A percentile compares a stretch with the other conserved stretches of the same genome.
Evolutionary conservation across 2,329 filamentous ascomycete species (phyloP).

Genomic region (Sphaerostilbella broomeana): DNA sequence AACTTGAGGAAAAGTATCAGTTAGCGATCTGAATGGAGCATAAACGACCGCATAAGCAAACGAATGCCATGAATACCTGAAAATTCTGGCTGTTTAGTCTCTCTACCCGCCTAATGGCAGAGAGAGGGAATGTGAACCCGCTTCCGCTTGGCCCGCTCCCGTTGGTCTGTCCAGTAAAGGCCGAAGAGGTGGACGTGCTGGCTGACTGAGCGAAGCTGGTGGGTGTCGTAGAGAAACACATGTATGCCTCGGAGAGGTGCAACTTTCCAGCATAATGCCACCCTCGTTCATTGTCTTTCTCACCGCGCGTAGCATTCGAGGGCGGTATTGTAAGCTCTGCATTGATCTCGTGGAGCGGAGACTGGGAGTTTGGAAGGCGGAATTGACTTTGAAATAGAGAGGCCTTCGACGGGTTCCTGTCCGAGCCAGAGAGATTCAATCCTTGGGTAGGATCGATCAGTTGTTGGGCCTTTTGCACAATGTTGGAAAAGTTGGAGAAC

Average conservation of each 20-base stretch:
- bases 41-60: neutral
- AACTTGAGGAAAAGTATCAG: conserved; percentile 46
- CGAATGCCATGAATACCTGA: conserved; percentile 38
- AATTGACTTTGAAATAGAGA: conserved; percentile 94
- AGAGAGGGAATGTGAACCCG: conserved; percentile 90
- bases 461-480: conserved; percentile 94
- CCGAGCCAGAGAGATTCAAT: conserved; percentile 63
- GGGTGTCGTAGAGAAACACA: conserved; percentile 93
- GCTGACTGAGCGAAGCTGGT: conserved; percentile 79
- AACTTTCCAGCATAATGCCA: conserved; percentile 90
- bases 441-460: conserved; percentile 85
- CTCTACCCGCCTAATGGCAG: conserved; percentile 85
- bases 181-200: conserved; percentile 70
- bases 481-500: conserved; percentile 61
- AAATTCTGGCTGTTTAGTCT: conserved; percentile 88
- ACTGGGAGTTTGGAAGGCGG: conserved; percentile 85
- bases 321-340: conserved; percentile 86
- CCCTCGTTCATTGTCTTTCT: conserved; percentile 64
- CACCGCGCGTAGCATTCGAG: conserved; percentile 62
- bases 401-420: conserved; percentile 81
- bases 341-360: conserved; percentile 90
- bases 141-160: conserved; percentile 89
- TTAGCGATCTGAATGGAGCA: conserved; percentile 1
- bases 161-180: conserved; percentile 88
- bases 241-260: conserved; percentile 86